Percentiles rank a stretch among this genome's conserved stretches.
Conservation (phyloP, 257 asterid genomes). For the Vinca minor region DNA sequence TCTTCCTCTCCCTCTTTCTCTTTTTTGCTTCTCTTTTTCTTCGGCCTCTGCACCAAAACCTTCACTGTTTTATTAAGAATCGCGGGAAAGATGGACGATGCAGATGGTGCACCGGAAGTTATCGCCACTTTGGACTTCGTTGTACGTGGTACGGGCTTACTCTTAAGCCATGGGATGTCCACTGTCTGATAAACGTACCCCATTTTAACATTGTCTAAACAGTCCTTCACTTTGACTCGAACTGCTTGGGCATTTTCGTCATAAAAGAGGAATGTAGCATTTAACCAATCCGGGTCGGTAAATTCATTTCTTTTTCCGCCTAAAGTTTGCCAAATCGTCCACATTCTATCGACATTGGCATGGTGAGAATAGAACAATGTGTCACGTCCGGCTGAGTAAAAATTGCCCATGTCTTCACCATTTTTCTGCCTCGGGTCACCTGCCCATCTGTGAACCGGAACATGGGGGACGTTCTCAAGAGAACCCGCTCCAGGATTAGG, state of each 20-base stretch:
- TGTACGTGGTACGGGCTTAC: conserved; percentile 28
- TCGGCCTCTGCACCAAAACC: neutral
- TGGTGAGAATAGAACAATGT: conserved; percentile 49
- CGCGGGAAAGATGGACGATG: neutral
- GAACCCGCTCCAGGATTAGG: conserved; percentile 21
- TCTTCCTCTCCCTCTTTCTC: conserved; percentile 10
- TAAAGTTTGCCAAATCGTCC: conserved; percentile 41
- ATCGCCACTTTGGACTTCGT: conserved; percentile 9
- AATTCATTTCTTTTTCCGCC: conserved; percentile 21
- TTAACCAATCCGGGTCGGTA: conserved; percentile 39
- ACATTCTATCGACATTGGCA: conserved; percentile 58
- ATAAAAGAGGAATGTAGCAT: conserved; percentile 42
- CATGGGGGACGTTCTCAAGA: conserved; percentile 17
- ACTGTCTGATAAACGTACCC: conserved; percentile 34
- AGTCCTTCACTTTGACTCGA: conserved; percentile 33
- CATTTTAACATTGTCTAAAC: conserved; percentile 23
- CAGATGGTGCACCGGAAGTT: conserved; percentile 1
- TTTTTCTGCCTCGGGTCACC: conserved; percentile 13
- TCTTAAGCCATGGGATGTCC: conserved; percentile 41
- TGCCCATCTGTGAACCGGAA: conserved; percentile 17
- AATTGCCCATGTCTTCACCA: conserved; percentile 17
- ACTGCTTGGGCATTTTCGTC: conserved; percentile 44
- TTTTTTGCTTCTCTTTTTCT: conserved; percentile 5
- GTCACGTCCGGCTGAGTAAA: conserved; percentile 29
- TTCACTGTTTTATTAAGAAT: neutral